Percentiles rank a stretch among this genome's conserved stretches.
These are phyloP conservation scores for Hippophae rhamnoides DNA, from an alignment of 306 rosid genomes.

Conservation along the genomic window DNA sequence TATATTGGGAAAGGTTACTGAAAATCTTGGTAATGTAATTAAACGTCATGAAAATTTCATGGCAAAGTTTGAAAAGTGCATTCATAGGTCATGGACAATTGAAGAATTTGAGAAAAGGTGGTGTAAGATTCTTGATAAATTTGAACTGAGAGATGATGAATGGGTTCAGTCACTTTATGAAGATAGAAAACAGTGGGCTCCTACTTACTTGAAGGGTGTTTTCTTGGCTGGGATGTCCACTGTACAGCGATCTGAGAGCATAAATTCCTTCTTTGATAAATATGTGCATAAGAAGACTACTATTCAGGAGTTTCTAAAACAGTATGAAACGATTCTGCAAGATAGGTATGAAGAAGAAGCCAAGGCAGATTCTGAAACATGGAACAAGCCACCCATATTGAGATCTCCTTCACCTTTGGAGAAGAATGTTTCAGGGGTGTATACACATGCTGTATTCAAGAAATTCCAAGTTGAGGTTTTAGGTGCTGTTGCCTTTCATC, in stretches of 20 bases:
- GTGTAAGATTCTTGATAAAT: conserved; percentile 63
- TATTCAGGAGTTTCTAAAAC: conserved; percentile 76
- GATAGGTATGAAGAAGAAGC: conserved; percentile 99
- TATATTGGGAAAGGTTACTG: conserved; percentile 74
- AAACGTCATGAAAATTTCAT: conserved; percentile 66
- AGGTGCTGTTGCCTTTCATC: conserved; percentile 94
- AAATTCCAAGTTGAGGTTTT: conserved; percentile 89
- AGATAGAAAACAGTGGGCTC: conserved; percentile 82
- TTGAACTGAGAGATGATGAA: conserved; percentile 73
- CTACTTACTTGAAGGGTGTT: conserved; percentile 61
- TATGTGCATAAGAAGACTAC: conserved; percentile 88
- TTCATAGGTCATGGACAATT: conserved; percentile 62
- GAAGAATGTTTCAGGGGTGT: conserved; percentile 75
- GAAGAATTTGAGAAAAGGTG: conserved; percentile 92
- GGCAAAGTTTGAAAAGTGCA: conserved; percentile 81
- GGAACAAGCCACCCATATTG: conserved; percentile 67
- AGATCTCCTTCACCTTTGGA: conserved; percentile 94
- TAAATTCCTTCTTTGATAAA: conserved; percentile 83
- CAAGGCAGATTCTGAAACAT: conserved; percentile 88
- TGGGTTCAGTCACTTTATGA: conserved; percentile 66
- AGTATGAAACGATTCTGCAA: conserved; percentile 73
- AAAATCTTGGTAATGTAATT: conserved; percentile 63
- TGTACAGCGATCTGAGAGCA: conserved; percentile 79
- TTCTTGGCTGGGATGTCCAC: conserved; percentile 89
- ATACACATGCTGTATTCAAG: conserved; percentile 76